phyloP scores from a whole-genome alignment of 805 yeast species.

The Saturnispora dispora region DNA sequence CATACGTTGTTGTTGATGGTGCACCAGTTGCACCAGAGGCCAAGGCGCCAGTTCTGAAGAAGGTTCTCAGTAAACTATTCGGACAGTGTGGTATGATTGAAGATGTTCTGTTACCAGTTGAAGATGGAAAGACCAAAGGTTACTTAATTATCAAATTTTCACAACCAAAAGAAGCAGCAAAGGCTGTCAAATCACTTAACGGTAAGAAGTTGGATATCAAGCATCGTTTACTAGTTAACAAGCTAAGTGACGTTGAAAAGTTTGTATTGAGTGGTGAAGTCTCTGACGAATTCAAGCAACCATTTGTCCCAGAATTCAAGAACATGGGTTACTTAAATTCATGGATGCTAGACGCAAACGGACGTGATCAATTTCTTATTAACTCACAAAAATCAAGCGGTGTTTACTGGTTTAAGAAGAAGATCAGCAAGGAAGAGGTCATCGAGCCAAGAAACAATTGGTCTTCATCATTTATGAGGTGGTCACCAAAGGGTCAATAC shows the following conservation, averaged over 20 bases:
- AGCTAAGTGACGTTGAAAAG: slow-evolving; percentile 72
- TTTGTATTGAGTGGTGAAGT: slow-evolving; percentile 59
- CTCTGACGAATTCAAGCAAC: slow-evolving; percentile 56
- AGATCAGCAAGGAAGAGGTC: slow-evolving; percentile 62
- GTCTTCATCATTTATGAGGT: slow-evolving; percentile 81
- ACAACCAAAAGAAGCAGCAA: slow-evolving; percentile 54
- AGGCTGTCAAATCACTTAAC: slow-evolving; percentile 72
- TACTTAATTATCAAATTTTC: slow-evolving; percentile 77
- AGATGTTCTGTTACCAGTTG: slow-evolving; percentile 76
- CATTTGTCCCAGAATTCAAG: slow-evolving; percentile 61
- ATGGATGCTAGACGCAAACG: slow-evolving; percentile 84
- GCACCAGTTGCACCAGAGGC: slow-evolving; percentile 91
- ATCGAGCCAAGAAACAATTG: slow-evolving; percentile 75
- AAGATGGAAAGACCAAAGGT: slow-evolving; percentile 75
- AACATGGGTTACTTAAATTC: slow-evolving; percentile 75
- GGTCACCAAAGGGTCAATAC: slow-evolving; percentile 90
- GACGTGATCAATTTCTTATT: slow-evolving; percentile 82
- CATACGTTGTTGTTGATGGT: slow-evolving; percentile 83
- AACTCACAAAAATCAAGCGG: slow-evolving; percentile 77
- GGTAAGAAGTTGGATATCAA: slow-evolving; percentile 89
- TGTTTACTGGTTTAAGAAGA: slow-evolving; percentile 74
- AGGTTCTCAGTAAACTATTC: slow-evolving; percentile 77
- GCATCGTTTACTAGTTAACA: slow-evolving; percentile 82
- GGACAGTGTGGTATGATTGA: slow-evolving; percentile 69
- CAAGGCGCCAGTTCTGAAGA: slow-evolving; percentile 73